phyloP scores from a whole-genome alignment of 2,329 filamentous ascomycete genomes.

The Colletotrichum sp. region DNA sequence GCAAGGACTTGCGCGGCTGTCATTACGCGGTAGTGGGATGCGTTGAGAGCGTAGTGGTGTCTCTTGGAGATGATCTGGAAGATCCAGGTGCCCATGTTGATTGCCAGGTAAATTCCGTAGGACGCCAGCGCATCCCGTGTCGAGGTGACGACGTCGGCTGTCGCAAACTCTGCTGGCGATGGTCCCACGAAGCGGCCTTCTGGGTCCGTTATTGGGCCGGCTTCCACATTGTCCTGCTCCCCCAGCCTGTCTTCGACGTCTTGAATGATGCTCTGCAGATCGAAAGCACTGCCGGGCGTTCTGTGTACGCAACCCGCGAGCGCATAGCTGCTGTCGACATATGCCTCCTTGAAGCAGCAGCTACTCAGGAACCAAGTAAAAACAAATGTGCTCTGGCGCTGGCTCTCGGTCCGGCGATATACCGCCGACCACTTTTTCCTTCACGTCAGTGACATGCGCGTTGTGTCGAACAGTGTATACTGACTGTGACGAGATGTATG shows the following conservation, averaged over 20 bases:
- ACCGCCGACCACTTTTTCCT: not conserved
- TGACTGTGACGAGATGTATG: constrained; percentile 1
- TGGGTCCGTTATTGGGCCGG: not conserved
- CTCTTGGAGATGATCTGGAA: not conserved
- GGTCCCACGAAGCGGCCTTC: not conserved
- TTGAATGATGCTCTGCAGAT: not conserved
- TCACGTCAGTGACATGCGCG: not conserved
- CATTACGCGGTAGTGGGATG: not conserved
- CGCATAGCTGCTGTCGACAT: not conserved
- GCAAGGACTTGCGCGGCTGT: not conserved
- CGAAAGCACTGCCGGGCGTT: not conserved
- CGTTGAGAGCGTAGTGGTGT: not conserved
- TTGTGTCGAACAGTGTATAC: not conserved
- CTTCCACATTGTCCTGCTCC: not conserved
- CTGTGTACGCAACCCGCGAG: not conserved
- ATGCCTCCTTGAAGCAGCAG: not conserved
- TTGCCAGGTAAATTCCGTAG: not conserved
- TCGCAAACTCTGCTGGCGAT: not conserved
- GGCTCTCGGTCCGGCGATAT: not conserved
- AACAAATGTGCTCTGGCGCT: not conserved
- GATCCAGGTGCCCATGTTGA: not conserved
- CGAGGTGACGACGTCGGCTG: not conserved
- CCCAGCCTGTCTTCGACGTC: not conserved
- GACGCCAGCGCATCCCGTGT: not conserved
- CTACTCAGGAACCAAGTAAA: constrained; percentile 6